phyloP scores from a whole-genome alignment of 2,329 filamentous ascomycete species.

The Fusarium oligoseptatum region DNA sequence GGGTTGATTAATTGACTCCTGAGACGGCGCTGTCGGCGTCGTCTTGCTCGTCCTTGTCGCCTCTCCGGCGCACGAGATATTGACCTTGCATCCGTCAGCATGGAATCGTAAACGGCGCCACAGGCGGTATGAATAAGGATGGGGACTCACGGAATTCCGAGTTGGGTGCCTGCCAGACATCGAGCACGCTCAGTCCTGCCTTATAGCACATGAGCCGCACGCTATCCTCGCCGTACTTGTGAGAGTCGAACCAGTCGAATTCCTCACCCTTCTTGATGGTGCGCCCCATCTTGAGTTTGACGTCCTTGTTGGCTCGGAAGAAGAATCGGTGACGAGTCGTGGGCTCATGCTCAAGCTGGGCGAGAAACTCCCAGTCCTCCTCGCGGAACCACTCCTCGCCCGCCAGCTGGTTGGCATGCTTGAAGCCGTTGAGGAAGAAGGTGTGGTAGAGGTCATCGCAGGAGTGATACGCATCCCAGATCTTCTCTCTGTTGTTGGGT shows the following conservation, averaged over 20 bases:
- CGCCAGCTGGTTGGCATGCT: conserved; percentile 53
- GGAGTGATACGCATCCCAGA: conserved; percentile 57
- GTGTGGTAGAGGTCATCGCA: conserved; percentile 51
- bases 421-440: conserved; percentile 58
- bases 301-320: conserved; percentile 53
- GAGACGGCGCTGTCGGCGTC: conserved; percentile 56
- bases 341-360: conserved; percentile 52
- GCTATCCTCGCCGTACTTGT: conserved; percentile 55
- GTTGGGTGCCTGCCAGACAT: conserved; percentile 53
- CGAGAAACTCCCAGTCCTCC: conserved; percentile 55
- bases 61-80: conserved; percentile 53
- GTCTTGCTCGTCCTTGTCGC: conserved; percentile 47
- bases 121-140: background rate
- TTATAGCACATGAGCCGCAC: conserved; percentile 57
- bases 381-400: conserved; percentile 52
- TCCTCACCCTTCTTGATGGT: conserved; percentile 51
- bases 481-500: conserved; percentile 51
- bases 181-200: conserved; percentile 53
- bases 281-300: conserved; percentile 45
- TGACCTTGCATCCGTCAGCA: conserved; percentile 50
- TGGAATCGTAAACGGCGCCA: conserved; percentile 16
- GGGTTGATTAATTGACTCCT: conserved; percentile 42
- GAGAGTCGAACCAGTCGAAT: conserved; percentile 60
- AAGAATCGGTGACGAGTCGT: conserved; percentile 57
- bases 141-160: conserved; percentile 55